Conservation (phyloP, 768 basidiomycete species). For the Tulasnella sp. region DNA sequence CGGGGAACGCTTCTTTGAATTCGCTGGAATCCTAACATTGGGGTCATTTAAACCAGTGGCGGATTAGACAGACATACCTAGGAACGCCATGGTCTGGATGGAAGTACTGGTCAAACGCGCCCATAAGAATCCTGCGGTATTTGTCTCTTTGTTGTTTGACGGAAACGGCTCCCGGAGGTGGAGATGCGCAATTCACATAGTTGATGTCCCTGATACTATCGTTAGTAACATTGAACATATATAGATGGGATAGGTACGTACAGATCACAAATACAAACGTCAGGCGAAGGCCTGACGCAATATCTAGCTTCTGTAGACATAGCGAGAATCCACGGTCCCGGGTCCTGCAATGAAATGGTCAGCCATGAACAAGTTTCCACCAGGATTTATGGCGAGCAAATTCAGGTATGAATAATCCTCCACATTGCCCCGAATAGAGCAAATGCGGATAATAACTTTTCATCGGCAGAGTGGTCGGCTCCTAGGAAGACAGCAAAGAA, state of each 20-base stretch:
- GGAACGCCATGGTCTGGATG: constrained; percentile 81
- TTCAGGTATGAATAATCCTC: too few relatives aligned
- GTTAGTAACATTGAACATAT: neutral
- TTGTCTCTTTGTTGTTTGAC: constrained; percentile 67
- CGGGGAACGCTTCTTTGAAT: constrained; percentile 91
- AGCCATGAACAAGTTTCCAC: too few relatives aligned
- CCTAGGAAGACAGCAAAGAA: too few relatives aligned
- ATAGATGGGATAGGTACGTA: constrained; percentile 35
- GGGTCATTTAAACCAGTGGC: neutral
- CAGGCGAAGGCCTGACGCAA: constrained; percentile 56
- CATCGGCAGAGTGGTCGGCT: too few relatives aligned
- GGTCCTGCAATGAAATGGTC: constrained; percentile 35
- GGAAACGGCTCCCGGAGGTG: constrained; percentile 62
- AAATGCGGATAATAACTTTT: too few relatives aligned
- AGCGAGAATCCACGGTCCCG: constrained; percentile 93
- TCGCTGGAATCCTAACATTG: constrained; percentile 55
- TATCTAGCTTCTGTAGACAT: constrained; percentile 76
- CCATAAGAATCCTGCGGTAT: constrained; percentile 56
- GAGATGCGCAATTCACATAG: constrained; percentile 71
- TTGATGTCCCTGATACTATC: constrained; percentile 55
- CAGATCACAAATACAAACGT: constrained; percentile 81
- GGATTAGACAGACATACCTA: too few relatives aligned
- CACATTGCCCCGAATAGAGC: too few relatives aligned
- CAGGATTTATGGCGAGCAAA: too few relatives aligned
- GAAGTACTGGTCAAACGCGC: constrained; percentile 74